phyloP scores from a whole-genome alignment of 2,329 filamentous ascomycete genomes.

The Neofusicoccum laricinum region DNA sequence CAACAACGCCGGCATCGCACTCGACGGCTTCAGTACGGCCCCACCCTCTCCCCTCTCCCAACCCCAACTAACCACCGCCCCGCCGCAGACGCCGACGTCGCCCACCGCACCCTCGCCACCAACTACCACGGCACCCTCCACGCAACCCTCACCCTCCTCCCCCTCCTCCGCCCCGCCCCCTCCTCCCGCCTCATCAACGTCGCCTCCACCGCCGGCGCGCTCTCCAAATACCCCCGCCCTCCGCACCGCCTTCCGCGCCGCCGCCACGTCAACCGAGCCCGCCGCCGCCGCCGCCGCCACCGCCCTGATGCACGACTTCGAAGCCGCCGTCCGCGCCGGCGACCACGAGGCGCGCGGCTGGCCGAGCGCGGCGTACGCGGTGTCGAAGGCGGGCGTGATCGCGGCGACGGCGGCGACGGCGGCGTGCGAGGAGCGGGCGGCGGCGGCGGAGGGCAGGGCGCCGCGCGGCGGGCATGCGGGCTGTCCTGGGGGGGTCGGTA shows the following conservation, averaged over 20 bases:
- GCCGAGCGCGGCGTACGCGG: conserved; percentile 50
- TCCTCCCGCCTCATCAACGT: conserved; percentile 34
- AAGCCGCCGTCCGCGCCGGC: conserved; percentile 44
- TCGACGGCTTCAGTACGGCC: conserved; percentile 22
- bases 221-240: conserved; percentile 48
- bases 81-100: conserved; percentile 43
- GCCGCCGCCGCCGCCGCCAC: conserved; percentile 27
- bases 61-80: conserved; percentile 26
- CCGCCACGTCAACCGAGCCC: conserved; percentile 22
- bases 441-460: conserved; percentile 39
- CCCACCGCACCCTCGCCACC: conserved; percentile 47
- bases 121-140: conserved; percentile 55
- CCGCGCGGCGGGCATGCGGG: conserved; percentile 42
- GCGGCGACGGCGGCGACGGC: conserved; percentile 42
- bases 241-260: conserved; percentile 41
- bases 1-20: conserved; percentile 48
- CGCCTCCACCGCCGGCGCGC: conserved; percentile 33
- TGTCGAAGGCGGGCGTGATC: conserved; percentile 46
- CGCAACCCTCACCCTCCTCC: conserved; percentile 45
- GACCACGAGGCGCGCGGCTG: conserved; percentile 49
- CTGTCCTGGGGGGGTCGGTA: conserved; percentile 46
- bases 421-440: conserved; percentile 38
- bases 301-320: conserved; percentile 50
- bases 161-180: conserved; percentile 39
- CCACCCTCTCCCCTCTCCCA: conserved; percentile 20